These are phyloP conservation scores for Diatrype stigma DNA, from an alignment of 2,329 filamentous ascomycete species.

Conservation along the genomic window DNA sequence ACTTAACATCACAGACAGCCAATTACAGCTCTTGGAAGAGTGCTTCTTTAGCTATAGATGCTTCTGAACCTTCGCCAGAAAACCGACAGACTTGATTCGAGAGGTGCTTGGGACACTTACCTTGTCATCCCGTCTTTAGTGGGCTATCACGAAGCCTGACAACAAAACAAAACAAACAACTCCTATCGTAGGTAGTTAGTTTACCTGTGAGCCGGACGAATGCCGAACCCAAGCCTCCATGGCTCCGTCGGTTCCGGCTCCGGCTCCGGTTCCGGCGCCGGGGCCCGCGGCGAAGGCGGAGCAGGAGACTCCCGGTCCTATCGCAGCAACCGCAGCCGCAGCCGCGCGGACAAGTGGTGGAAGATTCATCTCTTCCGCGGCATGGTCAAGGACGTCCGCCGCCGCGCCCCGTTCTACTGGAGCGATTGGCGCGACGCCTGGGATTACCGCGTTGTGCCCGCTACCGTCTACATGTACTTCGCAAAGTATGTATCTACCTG, in stretches of 20 bases:
- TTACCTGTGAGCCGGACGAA: no score
- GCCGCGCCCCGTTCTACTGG: slow-evolving; percentile 70
- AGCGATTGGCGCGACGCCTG: slow-evolving; percentile 85
- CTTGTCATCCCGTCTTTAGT: no score
- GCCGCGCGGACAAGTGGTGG: slow-evolving; percentile 55
- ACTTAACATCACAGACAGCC: no score
- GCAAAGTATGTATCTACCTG: slow-evolving; percentile 61
- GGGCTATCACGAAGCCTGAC: no score
- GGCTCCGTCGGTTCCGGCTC: neutral
- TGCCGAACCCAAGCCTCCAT: neutral
- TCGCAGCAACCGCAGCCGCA: neutral
- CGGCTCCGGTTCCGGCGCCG: neutral
- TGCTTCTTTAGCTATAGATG: no score
- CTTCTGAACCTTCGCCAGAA: no score
- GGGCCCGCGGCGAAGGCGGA: neutral
- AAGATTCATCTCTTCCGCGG: slow-evolving; percentile 70
- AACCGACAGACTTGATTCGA: no score
- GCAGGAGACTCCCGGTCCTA: neutral
- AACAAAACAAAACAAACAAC: no score
- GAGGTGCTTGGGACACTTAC: no score
- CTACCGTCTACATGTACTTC: slow-evolving; percentile 92
- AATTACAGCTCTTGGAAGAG: no score
- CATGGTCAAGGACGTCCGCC: slow-evolving; percentile 73
- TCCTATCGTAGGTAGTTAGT: no score
- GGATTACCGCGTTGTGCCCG: slow-evolving; percentile 85